phyloP scores from a whole-genome alignment of 495 filamentous ascomycete species.

The Daldinia bambusicola region DNA sequence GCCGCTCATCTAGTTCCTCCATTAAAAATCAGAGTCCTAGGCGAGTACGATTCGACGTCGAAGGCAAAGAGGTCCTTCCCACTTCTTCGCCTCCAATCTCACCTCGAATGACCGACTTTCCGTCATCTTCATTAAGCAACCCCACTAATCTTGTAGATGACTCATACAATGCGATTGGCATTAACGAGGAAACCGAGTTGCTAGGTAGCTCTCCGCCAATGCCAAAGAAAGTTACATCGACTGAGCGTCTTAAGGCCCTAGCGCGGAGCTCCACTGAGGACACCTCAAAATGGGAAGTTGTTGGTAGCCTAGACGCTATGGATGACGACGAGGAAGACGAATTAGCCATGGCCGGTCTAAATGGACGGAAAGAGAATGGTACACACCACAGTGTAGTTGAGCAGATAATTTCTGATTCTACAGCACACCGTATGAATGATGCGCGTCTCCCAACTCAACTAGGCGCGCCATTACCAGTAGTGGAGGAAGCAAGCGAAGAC shows the following conservation, averaged over 20 bases:
- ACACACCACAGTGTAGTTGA: slow-evolving; percentile 3
- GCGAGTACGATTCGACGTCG: slow-evolving; percentile 64
- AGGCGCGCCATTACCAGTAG: slow-evolving; percentile 22
- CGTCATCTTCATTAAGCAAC: slow-evolving; percentile 35
- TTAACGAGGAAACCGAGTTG: slow-evolving; percentile 48
- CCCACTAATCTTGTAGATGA: slow-evolving; percentile 43
- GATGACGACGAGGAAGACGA: slow-evolving; percentile 51
- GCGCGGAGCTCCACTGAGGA: slow-evolving; percentile 57
- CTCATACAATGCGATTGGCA: slow-evolving; percentile 39
- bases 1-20: slow-evolving; percentile 57
- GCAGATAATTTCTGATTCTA: slow-evolving; percentile 4
- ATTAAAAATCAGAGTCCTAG: slow-evolving; percentile 59
- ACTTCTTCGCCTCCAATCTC: slow-evolving; percentile 56
- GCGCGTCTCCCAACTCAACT: slow-evolving; percentile 30
- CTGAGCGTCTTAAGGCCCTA: slow-evolving; percentile 57
- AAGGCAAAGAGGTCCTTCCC: slow-evolving; percentile 63
- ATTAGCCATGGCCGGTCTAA: slow-evolving; percentile 44
- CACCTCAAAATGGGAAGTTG: slow-evolving; percentile 56
- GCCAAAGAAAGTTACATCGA: slow-evolving; percentile 59
- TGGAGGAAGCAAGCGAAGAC: slow-evolving; percentile 26
- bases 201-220: slow-evolving; percentile 54
- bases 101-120: slow-evolving; percentile 31
- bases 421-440: slow-evolving; percentile 40
- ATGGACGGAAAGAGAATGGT: slow-evolving; percentile 36
- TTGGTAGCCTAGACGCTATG: slow-evolving; percentile 46